A percentile compares a stretch with the other conserved stretches of the same genome.
phyloP scores from a whole-genome alignment of 176 grass and related monocot genomes.

The Tillandsia leiboldiana region DNA sequence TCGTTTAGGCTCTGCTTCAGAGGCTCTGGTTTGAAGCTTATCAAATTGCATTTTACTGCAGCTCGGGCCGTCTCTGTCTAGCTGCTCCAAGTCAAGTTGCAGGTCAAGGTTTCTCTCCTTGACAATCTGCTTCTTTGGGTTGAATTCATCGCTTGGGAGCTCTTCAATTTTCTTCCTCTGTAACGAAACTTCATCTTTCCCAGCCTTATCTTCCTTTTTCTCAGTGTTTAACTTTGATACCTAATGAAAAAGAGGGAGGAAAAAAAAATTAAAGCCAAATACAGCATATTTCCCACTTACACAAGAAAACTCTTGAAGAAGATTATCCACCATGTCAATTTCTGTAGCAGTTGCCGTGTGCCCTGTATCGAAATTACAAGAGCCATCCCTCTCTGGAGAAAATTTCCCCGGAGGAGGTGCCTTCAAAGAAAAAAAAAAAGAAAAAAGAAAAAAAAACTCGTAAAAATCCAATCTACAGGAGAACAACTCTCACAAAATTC shows the following conservation, averaged over 20 bases:
- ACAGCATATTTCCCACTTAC: not conserved
- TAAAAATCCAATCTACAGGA: not conserved
- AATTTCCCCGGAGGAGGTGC: conserved; percentile 97
- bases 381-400: conserved; percentile 80
- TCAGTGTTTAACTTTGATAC: conserved; percentile 26
- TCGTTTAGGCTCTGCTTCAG: conserved; percentile 61
- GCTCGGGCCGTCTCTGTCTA: conserved; percentile 18
- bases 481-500: too few relatives aligned
- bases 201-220: conserved; percentile 46
- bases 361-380: conserved; percentile 55
- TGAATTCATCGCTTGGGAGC: conserved; percentile 27
- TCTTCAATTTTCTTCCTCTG: conserved; percentile 47
- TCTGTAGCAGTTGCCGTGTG: conserved; percentile 60
- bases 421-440: conserved; percentile 6
- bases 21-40: conserved; percentile 39
- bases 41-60: conserved; percentile 38
- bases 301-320: not conserved
- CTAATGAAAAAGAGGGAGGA: conserved; percentile 14
- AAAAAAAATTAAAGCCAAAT: conserved; percentile 10
- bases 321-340: conserved; percentile 58
- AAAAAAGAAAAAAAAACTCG: not conserved
- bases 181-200: conserved; percentile 39
- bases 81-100: conserved; percentile 91
- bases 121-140: conserved; percentile 40
- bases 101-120: conserved; percentile 24